Evolutionary conservation across 352 stramenopile species (phyloP).

Genomic region (Pythium phragmiticola): DNA sequence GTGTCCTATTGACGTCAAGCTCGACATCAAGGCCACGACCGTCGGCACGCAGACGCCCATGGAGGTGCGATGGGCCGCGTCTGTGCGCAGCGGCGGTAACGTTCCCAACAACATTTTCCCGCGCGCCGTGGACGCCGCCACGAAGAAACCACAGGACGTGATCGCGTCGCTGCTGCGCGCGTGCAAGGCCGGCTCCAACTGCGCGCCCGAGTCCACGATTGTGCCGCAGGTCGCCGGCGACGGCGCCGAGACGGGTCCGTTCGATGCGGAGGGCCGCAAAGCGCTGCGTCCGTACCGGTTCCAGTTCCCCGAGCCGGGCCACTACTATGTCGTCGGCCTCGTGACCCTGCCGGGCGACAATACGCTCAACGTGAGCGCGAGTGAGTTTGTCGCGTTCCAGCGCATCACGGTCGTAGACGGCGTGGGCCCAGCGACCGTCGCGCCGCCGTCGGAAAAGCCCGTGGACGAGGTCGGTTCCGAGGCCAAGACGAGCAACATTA

Average conservation of each 20-base stretch:
- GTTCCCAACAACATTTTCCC: constrained; percentile 50
- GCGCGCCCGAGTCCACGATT: constrained; percentile 35
- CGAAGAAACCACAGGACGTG: constrained; percentile 42
- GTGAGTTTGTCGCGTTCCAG: constrained; percentile 68
- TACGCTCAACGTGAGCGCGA: constrained; percentile 51
- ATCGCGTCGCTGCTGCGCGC: constrained; percentile 50
- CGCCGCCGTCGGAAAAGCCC: not conserved
- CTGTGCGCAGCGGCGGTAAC: constrained; percentile 27
- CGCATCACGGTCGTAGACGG: constrained; percentile 53
- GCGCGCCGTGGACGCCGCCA: constrained; percentile 49
- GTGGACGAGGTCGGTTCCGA: constrained; percentile 10
- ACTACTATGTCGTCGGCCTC: constrained; percentile 66
- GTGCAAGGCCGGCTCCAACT: constrained; percentile 69
- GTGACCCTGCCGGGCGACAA: constrained; percentile 50
- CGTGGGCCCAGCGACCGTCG: constrained; percentile 18
- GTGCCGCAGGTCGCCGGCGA: constrained; percentile 38
- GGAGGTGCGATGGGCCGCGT: constrained; percentile 50
- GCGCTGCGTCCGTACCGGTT: constrained; percentile 49
- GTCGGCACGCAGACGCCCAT: constrained; percentile 42
- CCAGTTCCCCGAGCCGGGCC: constrained; percentile 37
- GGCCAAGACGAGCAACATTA: constrained; percentile 19
- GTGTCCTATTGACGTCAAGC: constrained; percentile 53
- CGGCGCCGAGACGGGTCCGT: constrained; percentile 37
- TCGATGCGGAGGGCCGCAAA: constrained; percentile 42
- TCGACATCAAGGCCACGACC: constrained; percentile 31